These are phyloP conservation scores for Ceratonia siliqua DNA, from an alignment of 306 rosid species.

Conservation along the genomic window DNA sequence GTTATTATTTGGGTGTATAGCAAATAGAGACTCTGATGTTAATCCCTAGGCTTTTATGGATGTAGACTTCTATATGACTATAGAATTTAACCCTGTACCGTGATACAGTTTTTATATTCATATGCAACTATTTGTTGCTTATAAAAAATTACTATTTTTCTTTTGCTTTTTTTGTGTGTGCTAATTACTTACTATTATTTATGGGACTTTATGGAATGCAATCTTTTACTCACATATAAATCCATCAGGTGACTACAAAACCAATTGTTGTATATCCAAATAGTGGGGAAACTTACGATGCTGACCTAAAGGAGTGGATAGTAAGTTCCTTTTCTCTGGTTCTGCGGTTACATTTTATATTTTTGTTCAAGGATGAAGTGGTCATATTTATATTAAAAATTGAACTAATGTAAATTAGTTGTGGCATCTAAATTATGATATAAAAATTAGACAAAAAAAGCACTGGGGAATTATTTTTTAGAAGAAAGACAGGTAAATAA, in stretches of 20 bases:
- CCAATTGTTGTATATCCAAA: slow-evolving; percentile 61
- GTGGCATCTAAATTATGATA: neutral
- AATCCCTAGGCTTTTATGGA: slow-evolving; percentile 2
- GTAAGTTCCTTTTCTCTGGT: slow-evolving; percentile 43
- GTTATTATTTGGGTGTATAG: slow-evolving; percentile 14
- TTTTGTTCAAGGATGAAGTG: slow-evolving; percentile 15
- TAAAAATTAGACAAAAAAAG: neutral
- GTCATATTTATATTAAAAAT: slow-evolving; percentile 17
- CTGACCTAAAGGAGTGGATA: slow-evolving; percentile 47
- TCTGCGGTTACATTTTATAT: slow-evolving; percentile 16
- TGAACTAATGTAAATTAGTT: neutral
- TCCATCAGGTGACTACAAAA: slow-evolving; percentile 53
- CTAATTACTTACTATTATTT: slow-evolving; percentile 6
- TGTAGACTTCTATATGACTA: slow-evolving; percentile 6
- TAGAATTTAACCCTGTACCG: neutral
- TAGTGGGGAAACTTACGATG: slow-evolving; percentile 66
- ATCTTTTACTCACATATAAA: slow-evolving; percentile 17
- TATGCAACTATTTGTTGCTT: slow-evolving; percentile 11
- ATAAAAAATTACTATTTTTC: neutral
- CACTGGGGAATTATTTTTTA: neutral
- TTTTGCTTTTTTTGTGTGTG: slow-evolving; percentile 11
- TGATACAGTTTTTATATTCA: neutral
- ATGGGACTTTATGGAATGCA: slow-evolving; percentile 1
- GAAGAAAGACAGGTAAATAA: slow-evolving; percentile 9
- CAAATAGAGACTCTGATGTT: slow-evolving; percentile 23